Percentiles rank a stretch among this genome's conserved stretches.
Evolutionary conservation across 306 rosid genomes (phyloP).

Genomic region (Psophocarpus tetragonolobus): DNA sequence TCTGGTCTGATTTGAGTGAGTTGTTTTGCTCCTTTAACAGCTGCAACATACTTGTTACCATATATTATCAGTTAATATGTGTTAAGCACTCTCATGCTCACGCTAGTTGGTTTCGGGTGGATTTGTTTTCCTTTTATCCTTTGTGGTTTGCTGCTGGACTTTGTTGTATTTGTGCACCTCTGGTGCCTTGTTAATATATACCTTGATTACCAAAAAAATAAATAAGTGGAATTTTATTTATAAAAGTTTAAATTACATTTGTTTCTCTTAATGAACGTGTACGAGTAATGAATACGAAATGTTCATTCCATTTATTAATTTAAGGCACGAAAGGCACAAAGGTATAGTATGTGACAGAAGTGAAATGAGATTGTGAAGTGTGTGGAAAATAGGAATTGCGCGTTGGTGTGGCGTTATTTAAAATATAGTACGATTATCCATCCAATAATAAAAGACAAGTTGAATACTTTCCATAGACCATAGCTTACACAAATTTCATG

Average conservation of each 20-base stretch:
- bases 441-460: not conserved
- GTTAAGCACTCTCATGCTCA: too few relatives aligned
- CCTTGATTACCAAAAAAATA: too few relatives aligned
- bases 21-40: too few relatives aligned
- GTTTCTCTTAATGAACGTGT: not conserved
- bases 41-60: too few relatives aligned
- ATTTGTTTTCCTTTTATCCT: too few relatives aligned
- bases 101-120: too few relatives aligned
- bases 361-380: not conserved
- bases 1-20: too few relatives aligned
- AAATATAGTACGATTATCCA: not conserved
- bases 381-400: not conserved
- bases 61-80: too few relatives aligned
- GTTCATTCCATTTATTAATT: not conserved
- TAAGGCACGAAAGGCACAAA: not conserved
- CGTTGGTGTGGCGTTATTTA: not conserved
- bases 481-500: not conserved
- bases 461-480: not conserved
- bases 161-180: too few relatives aligned
- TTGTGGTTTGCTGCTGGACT: too few relatives aligned
- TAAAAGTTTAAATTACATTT: not conserved
- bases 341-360: not conserved
- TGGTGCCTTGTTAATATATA: too few relatives aligned
- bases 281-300: not conserved
- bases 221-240: not conserved